A percentile compares a stretch with the other conserved stretches of the same genome.
phyloP scores from a whole-genome alignment of 1,284 basidiomycete species.

The Rhodotorula sp. region DNA sequence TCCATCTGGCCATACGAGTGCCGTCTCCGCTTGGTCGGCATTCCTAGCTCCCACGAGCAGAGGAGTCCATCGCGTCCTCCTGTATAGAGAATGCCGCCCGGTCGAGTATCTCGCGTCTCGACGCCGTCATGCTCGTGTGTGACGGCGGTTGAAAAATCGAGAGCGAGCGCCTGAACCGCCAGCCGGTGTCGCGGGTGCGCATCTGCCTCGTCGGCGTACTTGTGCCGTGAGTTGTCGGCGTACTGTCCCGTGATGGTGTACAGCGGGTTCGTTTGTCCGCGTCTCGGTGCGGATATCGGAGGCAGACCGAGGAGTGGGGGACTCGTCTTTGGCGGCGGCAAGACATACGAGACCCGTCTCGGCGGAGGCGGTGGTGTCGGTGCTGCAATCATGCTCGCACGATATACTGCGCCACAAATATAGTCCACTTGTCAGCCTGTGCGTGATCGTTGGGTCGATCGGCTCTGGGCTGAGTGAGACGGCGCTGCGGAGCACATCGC shows the following conservation, averaged over 20 bases:
- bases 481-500: background rate
- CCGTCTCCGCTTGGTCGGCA: conserved; percentile 56
- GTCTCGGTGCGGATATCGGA: conserved; percentile 55
- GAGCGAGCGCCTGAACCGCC: conserved; percentile 75
- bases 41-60: conserved; percentile 82
- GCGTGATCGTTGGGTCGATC: background rate
- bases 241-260: conserved; percentile 33
- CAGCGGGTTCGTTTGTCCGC: conserved; percentile 33
- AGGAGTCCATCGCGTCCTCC: conserved; percentile 90
- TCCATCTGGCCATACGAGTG: conserved; percentile 47
- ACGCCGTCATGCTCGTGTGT: conserved; percentile 50
- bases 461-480: background rate
- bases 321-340: conserved; percentile 65
- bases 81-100: conserved; percentile 89
- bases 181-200: conserved; percentile 77
- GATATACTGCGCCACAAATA: background rate
- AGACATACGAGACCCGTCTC: conserved; percentile 75
- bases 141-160: conserved; percentile 78
- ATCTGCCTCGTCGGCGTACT: conserved; percentile 15
- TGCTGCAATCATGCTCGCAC: conserved; percentile 17
- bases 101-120: conserved; percentile 47
- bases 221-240: conserved; percentile 18
- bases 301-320: conserved; percentile 71
- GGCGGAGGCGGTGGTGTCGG: conserved; percentile 33
- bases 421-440: background rate